phyloP scores from a whole-genome alignment of 345 rosid species.

The Garcia nutans region DNA sequence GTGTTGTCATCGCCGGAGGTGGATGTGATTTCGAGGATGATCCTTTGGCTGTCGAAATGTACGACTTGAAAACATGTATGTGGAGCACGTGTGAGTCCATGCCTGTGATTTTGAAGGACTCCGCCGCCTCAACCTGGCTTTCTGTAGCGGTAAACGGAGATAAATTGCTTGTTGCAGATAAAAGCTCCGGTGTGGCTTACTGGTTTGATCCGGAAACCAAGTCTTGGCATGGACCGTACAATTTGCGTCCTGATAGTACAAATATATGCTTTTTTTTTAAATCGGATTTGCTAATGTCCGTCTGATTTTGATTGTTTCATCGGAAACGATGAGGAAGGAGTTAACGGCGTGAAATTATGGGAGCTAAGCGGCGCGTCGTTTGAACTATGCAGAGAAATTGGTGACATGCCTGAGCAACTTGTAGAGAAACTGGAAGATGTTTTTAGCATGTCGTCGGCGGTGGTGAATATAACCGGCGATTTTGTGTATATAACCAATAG shows the following conservation, averaged over 20 bases:
- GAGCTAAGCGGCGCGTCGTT: constrained; percentile 32
- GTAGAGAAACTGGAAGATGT: constrained; percentile 40
- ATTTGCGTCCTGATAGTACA: constrained; percentile 35
- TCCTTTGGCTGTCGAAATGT: constrained; percentile 63
- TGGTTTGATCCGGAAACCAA: constrained; percentile 50
- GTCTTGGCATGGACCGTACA: constrained; percentile 53
- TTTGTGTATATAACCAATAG: constrained; percentile 35
- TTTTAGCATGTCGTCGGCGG: constrained; percentile 30
- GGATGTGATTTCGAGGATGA: constrained; percentile 67
- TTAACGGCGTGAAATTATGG: constrained; percentile 45
- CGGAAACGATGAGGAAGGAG: constrained; percentile 29
- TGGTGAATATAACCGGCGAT: constrained; percentile 35
- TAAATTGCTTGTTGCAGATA: constrained; percentile 53
- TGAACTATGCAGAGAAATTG: constrained; percentile 35
- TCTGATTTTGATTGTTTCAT: constrained; percentile 44
- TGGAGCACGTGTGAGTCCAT: constrained; percentile 61
- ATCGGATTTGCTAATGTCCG: constrained; percentile 34
- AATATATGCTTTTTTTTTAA: no score
- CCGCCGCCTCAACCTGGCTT: constrained; percentile 61
- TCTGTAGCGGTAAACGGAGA: constrained; percentile 43
- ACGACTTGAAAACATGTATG: constrained; percentile 33
- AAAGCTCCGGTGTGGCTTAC: constrained; percentile 44
- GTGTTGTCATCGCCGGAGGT: constrained; percentile 60
- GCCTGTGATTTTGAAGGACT: constrained; percentile 51
- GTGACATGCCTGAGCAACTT: constrained; percentile 50